These are phyloP conservation scores for Macroventuria anomochaeta DNA, from an alignment of 2,329 filamentous ascomycete genomes.

Conservation along the genomic window DNA sequence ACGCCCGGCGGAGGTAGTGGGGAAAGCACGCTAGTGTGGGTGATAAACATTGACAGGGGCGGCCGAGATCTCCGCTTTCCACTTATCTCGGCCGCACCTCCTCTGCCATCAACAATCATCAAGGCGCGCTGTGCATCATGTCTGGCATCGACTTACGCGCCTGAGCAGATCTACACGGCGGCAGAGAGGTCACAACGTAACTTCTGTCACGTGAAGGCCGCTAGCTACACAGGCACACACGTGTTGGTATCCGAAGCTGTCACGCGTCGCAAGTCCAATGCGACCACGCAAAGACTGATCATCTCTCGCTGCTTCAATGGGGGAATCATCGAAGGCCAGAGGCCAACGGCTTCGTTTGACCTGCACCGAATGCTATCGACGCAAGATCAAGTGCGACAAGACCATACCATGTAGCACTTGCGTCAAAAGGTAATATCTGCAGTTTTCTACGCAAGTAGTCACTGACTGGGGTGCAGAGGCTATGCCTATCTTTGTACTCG, in stretches of 20 bases:
- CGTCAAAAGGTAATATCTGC: slow-evolving; percentile 33
- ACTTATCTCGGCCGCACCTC: not conserved
- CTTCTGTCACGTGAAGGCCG: too few species aligned
- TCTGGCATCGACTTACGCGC: not conserved
- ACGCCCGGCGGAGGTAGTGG: not conserved
- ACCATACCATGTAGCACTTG: slow-evolving; percentile 52
- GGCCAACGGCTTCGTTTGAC: slow-evolving; percentile 29
- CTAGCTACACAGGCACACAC: too few species aligned
- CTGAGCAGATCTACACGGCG: too few species aligned
- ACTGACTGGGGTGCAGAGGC: not conserved
- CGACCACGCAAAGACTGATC: too few species aligned
- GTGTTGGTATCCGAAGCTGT: not conserved
- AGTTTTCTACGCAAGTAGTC: too few species aligned
- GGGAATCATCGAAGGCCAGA: slow-evolving; percentile 12
- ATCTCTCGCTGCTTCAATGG: slow-evolving; percentile 5
- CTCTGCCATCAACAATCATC: not conserved
- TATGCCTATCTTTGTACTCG: slow-evolving; percentile 1
- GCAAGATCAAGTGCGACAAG: slow-evolving; percentile 52
- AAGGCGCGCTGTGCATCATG: not conserved
- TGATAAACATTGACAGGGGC: not conserved
- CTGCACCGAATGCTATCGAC: slow-evolving; percentile 40
- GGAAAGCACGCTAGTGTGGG: not conserved
- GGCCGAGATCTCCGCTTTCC: not conserved
- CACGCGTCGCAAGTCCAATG: not conserved
- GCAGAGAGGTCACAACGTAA: not conserved